Base-by-base conservation (phyloP, 1,139 yeast species). In the Yamadazyma conglobata region DNA sequence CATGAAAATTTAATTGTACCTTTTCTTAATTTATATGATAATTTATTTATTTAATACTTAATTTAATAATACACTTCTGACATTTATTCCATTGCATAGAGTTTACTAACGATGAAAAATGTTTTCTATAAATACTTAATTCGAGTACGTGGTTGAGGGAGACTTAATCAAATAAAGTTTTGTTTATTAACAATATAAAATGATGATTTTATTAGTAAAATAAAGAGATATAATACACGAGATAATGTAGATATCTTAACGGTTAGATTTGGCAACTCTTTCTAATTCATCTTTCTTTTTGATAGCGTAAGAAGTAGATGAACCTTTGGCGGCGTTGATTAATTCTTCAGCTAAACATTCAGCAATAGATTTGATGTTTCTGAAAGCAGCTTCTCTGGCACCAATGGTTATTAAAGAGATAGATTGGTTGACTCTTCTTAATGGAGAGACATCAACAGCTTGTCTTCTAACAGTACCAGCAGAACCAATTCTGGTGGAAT, bases 251-350 rank as follows among this genome's bases (percentile, higher is more conserved):
- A 37, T 44, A 43, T 44, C 58, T 84, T 91, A 91, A 87, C 98
- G 97, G 95, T 91, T 91, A 71, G 97, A 88, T 79, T 91, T 91
- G 71, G 98, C 98, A 73, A 91, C 98, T 85, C 98, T 95, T 82
- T 93, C 98, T 73, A 91, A 85, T 82, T 91, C 99, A 73, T 93
- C 98, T 95, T 93, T 93, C 97, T 93, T 93, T 93, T 93, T 93
- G 79, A 93, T 93, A 61, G 98, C 98, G 71, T 89, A 93, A 66
- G 98, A 93, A 73, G 96, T 93, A 58, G 98, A 89, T 62, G 98
- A 91, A 75, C 98, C 98, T 85, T 93, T 93, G 64, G 95, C 98
- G 60, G 99, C 99, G 81, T 93, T 93, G 72, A 93, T 93, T 73
- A 93, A 86, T 79, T 93, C 99, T 80, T 93, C 99, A 68, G 99